These are phyloP conservation scores for Chytriomyces sp. DNA, from an alignment of 192 early-diverging fungal species.

Conservation along the genomic window DNA sequence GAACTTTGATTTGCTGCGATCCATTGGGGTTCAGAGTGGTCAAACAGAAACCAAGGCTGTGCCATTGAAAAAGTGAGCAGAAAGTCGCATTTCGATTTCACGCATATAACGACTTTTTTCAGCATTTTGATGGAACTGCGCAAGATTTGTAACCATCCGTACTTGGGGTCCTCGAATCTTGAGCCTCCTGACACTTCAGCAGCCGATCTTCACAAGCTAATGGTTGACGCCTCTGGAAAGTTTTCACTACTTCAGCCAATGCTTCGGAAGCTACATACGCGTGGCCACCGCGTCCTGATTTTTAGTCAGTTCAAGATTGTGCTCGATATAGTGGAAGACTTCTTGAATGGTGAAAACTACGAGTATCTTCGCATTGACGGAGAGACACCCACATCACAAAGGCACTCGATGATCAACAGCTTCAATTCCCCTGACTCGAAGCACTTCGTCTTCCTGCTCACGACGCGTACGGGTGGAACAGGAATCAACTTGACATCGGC, in stretches of 20 bases:
- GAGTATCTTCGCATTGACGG: slow-evolving; percentile 65
- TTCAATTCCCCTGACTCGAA: slow-evolving; percentile 68
- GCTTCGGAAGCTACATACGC: slow-evolving; percentile 62
- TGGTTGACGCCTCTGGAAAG: slow-evolving; percentile 65
- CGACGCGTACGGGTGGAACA: slow-evolving; percentile 75
- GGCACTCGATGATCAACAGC: slow-evolving; percentile 61
- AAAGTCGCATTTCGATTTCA: neutral
- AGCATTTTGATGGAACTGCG: slow-evolving; percentile 71
- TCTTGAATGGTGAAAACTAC: slow-evolving; percentile 56
- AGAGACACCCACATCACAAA: slow-evolving; percentile 45
- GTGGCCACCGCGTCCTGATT: slow-evolving; percentile 70
- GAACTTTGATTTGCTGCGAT: slow-evolving; percentile 52
- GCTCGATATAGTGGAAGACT: slow-evolving; percentile 80
- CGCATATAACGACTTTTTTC: slow-evolving; percentile 11
- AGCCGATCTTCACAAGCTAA: slow-evolving; percentile 53
- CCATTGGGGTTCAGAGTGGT: slow-evolving; percentile 41
- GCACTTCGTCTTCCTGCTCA: slow-evolving; percentile 67
- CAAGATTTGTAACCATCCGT: slow-evolving; percentile 74
- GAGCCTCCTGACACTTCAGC: slow-evolving; percentile 46
- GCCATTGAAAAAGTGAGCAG: slow-evolving; percentile 35
- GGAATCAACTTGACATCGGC: slow-evolving; percentile 75
- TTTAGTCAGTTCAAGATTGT: slow-evolving; percentile 87
- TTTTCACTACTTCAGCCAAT: slow-evolving; percentile 66
- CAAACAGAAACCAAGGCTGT: slow-evolving; percentile 32
- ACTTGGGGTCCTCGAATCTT: slow-evolving; percentile 51